phyloP scores from a whole-genome alignment of 2,329 filamentous ascomycete species.

The Clonostachys rosea region DNA sequence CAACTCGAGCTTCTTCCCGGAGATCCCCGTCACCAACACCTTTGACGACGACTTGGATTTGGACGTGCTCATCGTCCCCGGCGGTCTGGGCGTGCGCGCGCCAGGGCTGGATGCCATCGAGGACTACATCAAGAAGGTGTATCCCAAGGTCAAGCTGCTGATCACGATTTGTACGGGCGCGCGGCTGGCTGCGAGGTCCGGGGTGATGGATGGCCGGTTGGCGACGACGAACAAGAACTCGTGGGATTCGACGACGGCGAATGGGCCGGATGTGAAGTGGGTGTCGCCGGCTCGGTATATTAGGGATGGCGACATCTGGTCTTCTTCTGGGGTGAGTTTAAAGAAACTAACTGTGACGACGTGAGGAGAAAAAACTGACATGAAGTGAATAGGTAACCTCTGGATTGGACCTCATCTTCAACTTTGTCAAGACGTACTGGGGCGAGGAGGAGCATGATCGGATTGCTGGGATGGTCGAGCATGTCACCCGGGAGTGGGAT shows the following conservation, averaged over 20 bases:
- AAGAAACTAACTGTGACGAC: background rate
- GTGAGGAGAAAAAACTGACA: background rate
- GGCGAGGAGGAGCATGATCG: slow-evolving; percentile 37
- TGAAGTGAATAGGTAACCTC: slow-evolving; percentile 21
- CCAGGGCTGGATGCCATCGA: slow-evolving; percentile 30
- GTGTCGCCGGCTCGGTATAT: slow-evolving; percentile 59
- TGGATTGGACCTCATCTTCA: slow-evolving; percentile 27
- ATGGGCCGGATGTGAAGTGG: slow-evolving; percentile 53
- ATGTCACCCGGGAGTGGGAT: slow-evolving; percentile 25
- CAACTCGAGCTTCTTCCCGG: slow-evolving; percentile 27
- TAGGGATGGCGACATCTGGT: slow-evolving; percentile 62
- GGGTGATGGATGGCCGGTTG: slow-evolving; percentile 51
- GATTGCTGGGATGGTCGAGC: slow-evolving; percentile 48
- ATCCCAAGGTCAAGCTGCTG: slow-evolving; percentile 43
- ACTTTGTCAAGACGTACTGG: slow-evolving; percentile 35
- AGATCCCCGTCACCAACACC: slow-evolving; percentile 39
- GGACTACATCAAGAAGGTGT: slow-evolving; percentile 31
- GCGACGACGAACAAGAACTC: slow-evolving; percentile 66
- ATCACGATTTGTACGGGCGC: slow-evolving; percentile 66
- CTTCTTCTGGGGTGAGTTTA: slow-evolving; percentile 45
- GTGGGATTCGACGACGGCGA: slow-evolving; percentile 41
- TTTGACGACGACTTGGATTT: slow-evolving; percentile 45
- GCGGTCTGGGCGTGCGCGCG: slow-evolving; percentile 35
- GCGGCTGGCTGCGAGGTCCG: slow-evolving; percentile 51
- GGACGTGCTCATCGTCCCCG: slow-evolving; percentile 60